Evolutionary conservation across 164 flowering plant genomes (phyloP).

Genomic region (Echeveria elegans): DNA sequence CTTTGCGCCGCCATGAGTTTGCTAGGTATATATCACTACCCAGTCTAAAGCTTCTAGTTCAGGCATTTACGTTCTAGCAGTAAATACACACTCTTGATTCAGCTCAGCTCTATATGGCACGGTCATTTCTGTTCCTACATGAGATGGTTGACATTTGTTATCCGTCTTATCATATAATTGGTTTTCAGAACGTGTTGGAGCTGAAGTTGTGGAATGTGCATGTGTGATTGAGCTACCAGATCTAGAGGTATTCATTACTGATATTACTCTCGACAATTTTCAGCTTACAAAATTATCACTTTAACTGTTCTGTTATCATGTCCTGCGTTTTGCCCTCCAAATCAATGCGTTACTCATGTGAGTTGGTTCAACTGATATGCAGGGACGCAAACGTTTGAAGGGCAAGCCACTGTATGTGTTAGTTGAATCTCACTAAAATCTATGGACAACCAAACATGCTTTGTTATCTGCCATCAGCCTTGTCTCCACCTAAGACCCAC

Average conservation of each 20-base stretch:
- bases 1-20: constrained; percentile 82
- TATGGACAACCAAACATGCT: neutral
- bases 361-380: constrained; percentile 8
- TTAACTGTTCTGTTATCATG: neutral
- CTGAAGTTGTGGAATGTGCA: constrained; percentile 48
- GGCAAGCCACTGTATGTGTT: constrained; percentile 46
- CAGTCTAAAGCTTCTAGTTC: too few species aligned
- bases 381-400: constrained; percentile 43
- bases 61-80: neutral
- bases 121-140: neutral
- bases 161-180: constrained; percentile 7
- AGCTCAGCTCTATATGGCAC: neutral
- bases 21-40: constrained; percentile 29
- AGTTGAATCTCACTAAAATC: constrained; percentile 29
- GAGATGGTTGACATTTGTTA: neutral
- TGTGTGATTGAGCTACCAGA: constrained; percentile 45
- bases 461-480: neutral
- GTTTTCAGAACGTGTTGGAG: constrained; percentile 57
- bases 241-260: constrained; percentile 29
- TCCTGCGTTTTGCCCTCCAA: neutral
- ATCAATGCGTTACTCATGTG: neutral
- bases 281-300: neutral
- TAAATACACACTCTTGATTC: neutral
- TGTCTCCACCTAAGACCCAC: neutral
- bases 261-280: neutral